Base-by-base conservation (phyloP, 352 stramenopile genomes). In the Phytophthora constricta region DNA sequence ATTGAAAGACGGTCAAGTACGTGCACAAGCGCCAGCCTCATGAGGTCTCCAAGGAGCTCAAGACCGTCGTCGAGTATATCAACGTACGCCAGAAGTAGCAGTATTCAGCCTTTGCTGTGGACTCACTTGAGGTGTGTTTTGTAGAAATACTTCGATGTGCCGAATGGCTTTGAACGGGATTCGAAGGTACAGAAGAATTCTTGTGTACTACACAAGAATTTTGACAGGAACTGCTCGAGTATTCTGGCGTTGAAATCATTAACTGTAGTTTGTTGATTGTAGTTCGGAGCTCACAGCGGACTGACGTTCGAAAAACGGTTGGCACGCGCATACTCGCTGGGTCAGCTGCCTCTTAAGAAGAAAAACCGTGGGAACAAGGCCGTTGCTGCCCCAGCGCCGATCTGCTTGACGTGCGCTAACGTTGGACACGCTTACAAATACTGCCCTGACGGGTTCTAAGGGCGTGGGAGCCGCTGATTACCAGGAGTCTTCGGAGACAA, bases 231-330 rank as follows among this genome's bases (percentile, higher is more conserved):
- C 41, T 33, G 25, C 5, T 49, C 7, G 55, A 39, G 34, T 61
- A 31, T 52, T 62, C 31, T 37, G 8, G 3, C 31, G 8, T 43
- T 25, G 22, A 34, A 22, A 49, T 14, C 57, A 17, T 34, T 19
- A 27, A 22, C 11, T 46, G 53, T 59, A 1, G 22, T 53, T 55
- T 19, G 39, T 34, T 48, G 54, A 25, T 70, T 14, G 10, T 27
- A 90, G 79, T 91, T 83, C 27, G 84, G 84, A 8, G 79, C 80
- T 27, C 72, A 88, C 43, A 91, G 82, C 37, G 84, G 84, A 5
- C 34, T 89, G 26, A 86, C 80, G 16, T 91, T 77, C 57, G 79
- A 90, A 43, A 76, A 66, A 53, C 77, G 84, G 9, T 39, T 92
- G 53, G 46, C 78, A 20, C 74, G 79, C 50, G 82, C 84, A 42